Evolutionary conservation across 371 early-diverging fungal genomes (phyloP), one percentile per base, ranked within the genome.

Genomic region (Mortierella sp.): DNA sequence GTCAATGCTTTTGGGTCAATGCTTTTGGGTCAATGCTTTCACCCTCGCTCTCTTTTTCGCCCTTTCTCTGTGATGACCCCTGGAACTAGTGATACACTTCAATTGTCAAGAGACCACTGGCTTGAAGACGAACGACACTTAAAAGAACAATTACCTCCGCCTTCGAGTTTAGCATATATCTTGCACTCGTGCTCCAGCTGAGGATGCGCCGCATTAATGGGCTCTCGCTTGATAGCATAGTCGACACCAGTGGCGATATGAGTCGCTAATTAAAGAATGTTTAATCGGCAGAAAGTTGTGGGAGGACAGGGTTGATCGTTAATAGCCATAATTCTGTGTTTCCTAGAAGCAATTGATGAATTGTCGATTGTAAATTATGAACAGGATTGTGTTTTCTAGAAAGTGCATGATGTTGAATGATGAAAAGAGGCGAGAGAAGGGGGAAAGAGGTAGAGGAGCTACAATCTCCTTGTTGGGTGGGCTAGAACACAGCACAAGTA

Each of bases 151-250:
- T 87, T 89, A 92, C 93, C 88, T 79, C 93, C 93, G 53, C 90
- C 90, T n/a, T 83, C 86, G 28, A 92, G 80, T 2, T 77, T 76
- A 48, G 88, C 89, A 73, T 92, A 92, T 73, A 92, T 88, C 69
- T 86, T 84, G 75, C 86, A 89, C 80, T 92, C 93, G 82, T 91
- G 91, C 54, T 83, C 80, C 44, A 92, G 55, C 75, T 92, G 91
- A n/a, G 91, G 91, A 54, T 90, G 88, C 10, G 80, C 76, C 24
- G 84, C 84, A 50, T 88, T 78, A 24, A 86, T 74, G 10, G 90
- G 86, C 67, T 92, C 91, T 69, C 93, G 76, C 72, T 92, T 92
- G 76, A 92, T 88, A 31, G 93, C 93, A 82, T 90, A 92, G 72
- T 82, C 87, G 21, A 86, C 83, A 54, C 85, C 88, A 69, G 83